These are phyloP conservation scores for Ophiostoma quercus DNA, from an alignment of 2,329 filamentous ascomycete genomes.

Conservation along the genomic window DNA sequence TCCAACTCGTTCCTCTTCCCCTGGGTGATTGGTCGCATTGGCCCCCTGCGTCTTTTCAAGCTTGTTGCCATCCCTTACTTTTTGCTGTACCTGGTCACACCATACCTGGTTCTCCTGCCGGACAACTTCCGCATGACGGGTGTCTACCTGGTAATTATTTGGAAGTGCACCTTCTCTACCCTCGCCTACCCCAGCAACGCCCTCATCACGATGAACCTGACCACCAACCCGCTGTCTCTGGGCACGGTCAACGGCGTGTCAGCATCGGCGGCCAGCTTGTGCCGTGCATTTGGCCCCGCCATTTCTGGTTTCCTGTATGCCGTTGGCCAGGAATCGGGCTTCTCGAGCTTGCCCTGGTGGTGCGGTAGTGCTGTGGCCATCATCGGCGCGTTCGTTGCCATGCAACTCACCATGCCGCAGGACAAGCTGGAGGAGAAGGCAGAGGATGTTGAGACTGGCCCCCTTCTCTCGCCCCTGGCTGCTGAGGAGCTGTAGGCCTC, in stretches of 20 bases:
- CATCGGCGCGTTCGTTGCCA: constrained; percentile 66
- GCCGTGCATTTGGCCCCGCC: constrained; percentile 81
- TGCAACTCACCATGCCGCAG: constrained; percentile 65
- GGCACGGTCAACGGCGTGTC: constrained; percentile 91
- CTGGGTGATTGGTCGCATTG: constrained; percentile 66
- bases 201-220: constrained; percentile 83
- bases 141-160: constrained; percentile 72
- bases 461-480: not conserved
- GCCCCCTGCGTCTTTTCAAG: constrained; percentile 75
- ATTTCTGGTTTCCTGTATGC: constrained; percentile 82
- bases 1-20: constrained; percentile 83
- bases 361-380: constrained; percentile 71
- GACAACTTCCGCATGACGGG: constrained; percentile 63
- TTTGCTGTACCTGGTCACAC: constrained; percentile 76
- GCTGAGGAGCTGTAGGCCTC: not conserved
- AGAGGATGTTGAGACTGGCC: constrained; percentile 36
- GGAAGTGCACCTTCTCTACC: constrained; percentile 89
- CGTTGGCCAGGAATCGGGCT: constrained; percentile 70
- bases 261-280: constrained; percentile 83
- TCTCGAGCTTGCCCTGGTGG: constrained; percentile 93
- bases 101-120: constrained; percentile 83
- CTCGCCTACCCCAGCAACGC: constrained; percentile 87
- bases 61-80: constrained; percentile 79
- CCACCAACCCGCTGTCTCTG: constrained; percentile 75
- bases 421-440: constrained; percentile 40